Percentiles rank a stretch among this genome's conserved stretches.
These are phyloP conservation scores for Stereum hirsutum DNA, from an alignment of 1,284 basidiomycete genomes.

Conservation along the genomic window DNA sequence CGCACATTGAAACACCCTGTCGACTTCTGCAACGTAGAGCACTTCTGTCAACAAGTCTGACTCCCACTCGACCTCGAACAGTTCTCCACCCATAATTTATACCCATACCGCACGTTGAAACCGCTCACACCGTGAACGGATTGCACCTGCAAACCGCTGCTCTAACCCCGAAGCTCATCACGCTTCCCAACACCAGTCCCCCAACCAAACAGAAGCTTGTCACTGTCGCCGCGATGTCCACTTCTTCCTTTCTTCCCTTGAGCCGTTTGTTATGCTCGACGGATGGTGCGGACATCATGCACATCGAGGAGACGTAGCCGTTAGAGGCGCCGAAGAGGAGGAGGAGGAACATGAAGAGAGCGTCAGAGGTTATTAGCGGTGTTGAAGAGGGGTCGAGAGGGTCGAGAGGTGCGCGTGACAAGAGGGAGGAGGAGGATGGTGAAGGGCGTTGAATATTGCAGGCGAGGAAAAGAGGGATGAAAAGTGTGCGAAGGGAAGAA, in stretches of 20 bases:
- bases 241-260: conserved; percentile 57
- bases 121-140: conserved; percentile 42
- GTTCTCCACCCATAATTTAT: too few species aligned
- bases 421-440: too few species aligned
- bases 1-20: too few species aligned
- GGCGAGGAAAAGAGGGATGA: conserved; percentile 77
- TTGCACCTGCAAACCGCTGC: conserved; percentile 61
- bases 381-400: conserved; percentile 17
- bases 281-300: conserved; percentile 67
- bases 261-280: conserved; percentile 63
- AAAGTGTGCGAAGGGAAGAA: conserved; percentile 64
- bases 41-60: too few species aligned
- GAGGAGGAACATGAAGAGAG: conserved; percentile 66
- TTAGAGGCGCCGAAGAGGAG: conserved; percentile 69
- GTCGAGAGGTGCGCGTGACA: too few species aligned
- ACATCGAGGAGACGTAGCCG: conserved; percentile 63
- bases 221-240: conserved; percentile 77
- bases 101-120: too few species aligned
- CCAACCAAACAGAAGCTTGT: conserved; percentile 72
- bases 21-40: too few species aligned
- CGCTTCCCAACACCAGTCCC: conserved; percentile 67
- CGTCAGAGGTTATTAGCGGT: conserved; percentile 64
- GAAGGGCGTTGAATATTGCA: conserved; percentile 75
- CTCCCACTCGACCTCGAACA: too few species aligned
- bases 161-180: conserved; percentile 72